Evolutionary conservation across 345 rosid species (phyloP), one percentile per base, ranked within the genome.

Genomic region (Salix arbutifolia): DNA sequence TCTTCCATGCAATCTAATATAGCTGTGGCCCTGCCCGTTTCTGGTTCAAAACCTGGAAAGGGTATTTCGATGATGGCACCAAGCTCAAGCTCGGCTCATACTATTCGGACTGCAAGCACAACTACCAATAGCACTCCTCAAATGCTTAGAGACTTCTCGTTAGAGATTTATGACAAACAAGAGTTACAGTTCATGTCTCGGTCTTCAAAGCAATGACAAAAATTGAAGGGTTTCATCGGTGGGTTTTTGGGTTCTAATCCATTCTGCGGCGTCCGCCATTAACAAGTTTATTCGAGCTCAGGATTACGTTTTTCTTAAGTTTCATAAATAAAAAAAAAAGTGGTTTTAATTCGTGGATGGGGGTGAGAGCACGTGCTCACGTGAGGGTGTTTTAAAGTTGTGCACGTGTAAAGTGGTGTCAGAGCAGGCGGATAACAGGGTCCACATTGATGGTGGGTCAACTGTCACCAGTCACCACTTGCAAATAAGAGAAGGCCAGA

Each of bases 131-230:
- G 70, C 1, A 84, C 87, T 10, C 82, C 94, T 8, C 90, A 87
- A 74, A 89, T 78, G 88, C 90, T 92, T 1, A 82, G 96, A 73
- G 96, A 92, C 77, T 89, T 94, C 75, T 90, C 97, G 8, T 71
- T 90, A 77, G 95, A 90, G 87, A 87, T 89, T 79, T 88, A 82
- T 85, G 92, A 94, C 17, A 88, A 88, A 61, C 89, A 87, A 71
- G 93, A 94, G 84, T 91, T 89, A 31, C 93, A 87, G 79, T 85
- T 90, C 85, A 84, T 88, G 93, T 75, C 81, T 66, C 84, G 89
- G 66, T 79, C 94, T 48, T 73, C 90, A 11, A 88, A 91, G 65
- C 88, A 83, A 42, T 87, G 78, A 88, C n/a, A 28, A 44, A 35
- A 19, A 21, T 0, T 11, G 31, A 31, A n/a, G 71, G 4, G 16